Conservation (phyloP, 2,329 filamentous ascomycete species). For the Ceratocystis papillata region DNA sequence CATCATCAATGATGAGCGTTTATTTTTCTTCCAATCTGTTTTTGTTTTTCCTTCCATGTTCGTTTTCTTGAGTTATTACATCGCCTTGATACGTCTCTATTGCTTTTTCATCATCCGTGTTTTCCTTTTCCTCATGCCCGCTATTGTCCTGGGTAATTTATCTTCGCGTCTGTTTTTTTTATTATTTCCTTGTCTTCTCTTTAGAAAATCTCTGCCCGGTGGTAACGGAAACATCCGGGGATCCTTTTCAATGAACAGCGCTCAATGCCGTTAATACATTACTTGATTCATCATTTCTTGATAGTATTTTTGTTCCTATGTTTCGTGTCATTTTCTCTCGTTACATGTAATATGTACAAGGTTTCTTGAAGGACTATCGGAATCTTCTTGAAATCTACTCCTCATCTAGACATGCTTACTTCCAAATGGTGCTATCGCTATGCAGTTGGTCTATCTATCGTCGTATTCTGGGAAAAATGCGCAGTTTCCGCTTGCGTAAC, state of each 20-base stretch:
- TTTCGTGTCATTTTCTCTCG: too few species aligned
- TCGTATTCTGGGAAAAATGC: too few species aligned
- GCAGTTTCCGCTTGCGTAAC: too few species aligned
- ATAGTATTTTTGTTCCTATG: neutral
- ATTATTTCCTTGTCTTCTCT: neutral
- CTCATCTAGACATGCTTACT: too few species aligned
- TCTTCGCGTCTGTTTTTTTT: neutral
- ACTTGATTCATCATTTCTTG: neutral
- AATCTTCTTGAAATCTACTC: too few species aligned
- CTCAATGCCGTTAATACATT: conserved; percentile 11
- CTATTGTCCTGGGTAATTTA: neutral
- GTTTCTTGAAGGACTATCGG: neutral
- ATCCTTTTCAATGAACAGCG: neutral
- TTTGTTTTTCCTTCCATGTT: conserved; percentile 13
- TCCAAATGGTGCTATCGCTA: too few species aligned
- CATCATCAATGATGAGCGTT: neutral
- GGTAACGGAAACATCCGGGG: conserved; percentile 13
- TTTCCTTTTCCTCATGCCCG: conserved; percentile 5
- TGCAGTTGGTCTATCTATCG: too few species aligned
- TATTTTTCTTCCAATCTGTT: conserved; percentile 17
- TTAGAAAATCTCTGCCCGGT: neutral
- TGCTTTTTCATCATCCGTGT: neutral
- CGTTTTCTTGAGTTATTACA: neutral
- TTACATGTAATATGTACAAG: neutral
- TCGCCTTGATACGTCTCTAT: neutral